phyloP scores from a whole-genome alignment of 1,284 basidiomycete species.

The Macrocybe sp. region DNA sequence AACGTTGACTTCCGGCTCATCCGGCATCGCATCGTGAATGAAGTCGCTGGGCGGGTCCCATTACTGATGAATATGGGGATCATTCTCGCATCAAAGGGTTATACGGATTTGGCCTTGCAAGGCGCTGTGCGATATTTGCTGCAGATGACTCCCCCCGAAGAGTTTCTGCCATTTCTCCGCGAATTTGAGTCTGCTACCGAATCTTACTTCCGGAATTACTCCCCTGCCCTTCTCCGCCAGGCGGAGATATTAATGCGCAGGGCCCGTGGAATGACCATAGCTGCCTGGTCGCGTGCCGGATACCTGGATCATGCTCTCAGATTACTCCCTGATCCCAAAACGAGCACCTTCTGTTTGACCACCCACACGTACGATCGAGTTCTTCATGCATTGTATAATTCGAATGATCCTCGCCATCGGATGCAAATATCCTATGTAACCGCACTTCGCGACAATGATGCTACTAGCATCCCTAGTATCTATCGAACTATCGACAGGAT shows the following conservation, averaged over 20 bases:
- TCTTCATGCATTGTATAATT: conserved; percentile 13
- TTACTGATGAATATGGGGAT: conserved; percentile 16
- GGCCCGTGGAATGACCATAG: conserved; percentile 19
- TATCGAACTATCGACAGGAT: background rate
- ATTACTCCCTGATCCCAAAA: conserved; percentile 25
- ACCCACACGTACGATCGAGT: conserved; percentile 23
- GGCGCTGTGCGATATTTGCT: conserved; percentile 23
- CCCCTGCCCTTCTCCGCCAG: background rate
- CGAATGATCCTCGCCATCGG: conserved; percentile 2
- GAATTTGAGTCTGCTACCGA: conserved; percentile 22
- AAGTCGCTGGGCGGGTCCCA: too few relatives aligned
- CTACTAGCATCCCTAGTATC: background rate
- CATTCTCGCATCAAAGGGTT: conserved; percentile 30
- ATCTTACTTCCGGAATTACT: conserved; percentile 12
- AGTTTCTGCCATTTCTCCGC: conserved; percentile 23
- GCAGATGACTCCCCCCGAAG: conserved; percentile 23
- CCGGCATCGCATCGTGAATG: conserved; percentile 17
- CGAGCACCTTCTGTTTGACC: conserved; percentile 17
- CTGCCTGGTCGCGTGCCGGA: conserved; percentile 20
- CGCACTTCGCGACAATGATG: conserved; percentile 9
- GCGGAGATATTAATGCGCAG: conserved; percentile 7
- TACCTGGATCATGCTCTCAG: conserved; percentile 27
- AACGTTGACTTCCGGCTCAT: conserved; percentile 13
- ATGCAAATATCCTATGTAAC: conserved; percentile 14
- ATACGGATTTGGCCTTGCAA: conserved; percentile 15